A percentile compares a stretch with the other conserved stretches of the same genome.
phyloP scores from a whole-genome alignment of 495 filamentous ascomycete species.

The Aspergillus asperescens region DNA sequence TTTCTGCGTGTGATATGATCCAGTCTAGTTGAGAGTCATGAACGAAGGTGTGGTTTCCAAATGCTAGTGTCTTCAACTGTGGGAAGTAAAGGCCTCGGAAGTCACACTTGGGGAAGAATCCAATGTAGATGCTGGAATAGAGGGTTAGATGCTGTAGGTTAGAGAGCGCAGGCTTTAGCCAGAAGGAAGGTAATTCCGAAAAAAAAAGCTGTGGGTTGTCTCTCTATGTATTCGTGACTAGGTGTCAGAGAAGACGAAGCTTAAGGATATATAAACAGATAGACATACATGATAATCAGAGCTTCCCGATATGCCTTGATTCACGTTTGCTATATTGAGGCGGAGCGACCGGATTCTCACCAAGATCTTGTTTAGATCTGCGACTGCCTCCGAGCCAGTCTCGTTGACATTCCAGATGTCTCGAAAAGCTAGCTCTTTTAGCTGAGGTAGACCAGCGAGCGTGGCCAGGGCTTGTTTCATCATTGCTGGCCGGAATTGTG shows the following conservation, averaged over 20 bases:
- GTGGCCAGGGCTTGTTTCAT: constrained; percentile 9
- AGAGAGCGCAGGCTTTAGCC: constrained; percentile 19
- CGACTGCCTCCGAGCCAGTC: background rate
- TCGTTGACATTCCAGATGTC: constrained; percentile 20
- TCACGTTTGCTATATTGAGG: constrained; percentile 18
- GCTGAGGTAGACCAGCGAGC: constrained; percentile 7
- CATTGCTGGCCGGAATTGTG: constrained; percentile 10
- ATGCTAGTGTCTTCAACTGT: constrained; percentile 18
- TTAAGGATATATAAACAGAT: too few relatives aligned
- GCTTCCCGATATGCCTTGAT: background rate
- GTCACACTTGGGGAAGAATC: constrained; percentile 20
- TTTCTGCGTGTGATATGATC: constrained; percentile 21
- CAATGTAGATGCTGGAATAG: constrained; percentile 19
- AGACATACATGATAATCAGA: constrained; percentile 16
- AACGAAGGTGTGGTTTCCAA: constrained; percentile 24
- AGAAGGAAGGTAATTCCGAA: constrained; percentile 13
- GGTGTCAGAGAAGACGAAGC: too few relatives aligned
- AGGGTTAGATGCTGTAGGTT: constrained; percentile 25
- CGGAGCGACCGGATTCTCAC: constrained; percentile 11
- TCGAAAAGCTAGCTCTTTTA: constrained; percentile 18
- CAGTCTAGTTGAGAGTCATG: constrained; percentile 26
- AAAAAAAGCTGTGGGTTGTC: background rate
- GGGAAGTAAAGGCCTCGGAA: constrained; percentile 20
- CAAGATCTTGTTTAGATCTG: constrained; percentile 11
- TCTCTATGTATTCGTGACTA: background rate